Percentiles rank a stretch among this genome's conserved stretches.
phyloP scores from a whole-genome alignment of 108 stramenopile species.

The Skeletonema tropicum region DNA sequence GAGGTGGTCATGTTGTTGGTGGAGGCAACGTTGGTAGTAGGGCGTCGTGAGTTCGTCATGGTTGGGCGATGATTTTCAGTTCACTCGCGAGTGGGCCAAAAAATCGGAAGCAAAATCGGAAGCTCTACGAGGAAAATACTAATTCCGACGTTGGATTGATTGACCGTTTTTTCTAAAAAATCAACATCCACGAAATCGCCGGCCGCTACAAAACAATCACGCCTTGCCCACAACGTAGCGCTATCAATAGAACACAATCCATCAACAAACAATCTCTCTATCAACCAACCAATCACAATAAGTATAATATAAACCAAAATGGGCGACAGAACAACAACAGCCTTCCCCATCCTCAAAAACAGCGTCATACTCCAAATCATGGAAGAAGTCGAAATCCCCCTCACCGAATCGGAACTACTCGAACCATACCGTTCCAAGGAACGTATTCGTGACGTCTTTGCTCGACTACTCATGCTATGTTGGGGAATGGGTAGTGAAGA shows the following conservation, averaged over 20 bases:
- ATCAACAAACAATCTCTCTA: too few relatives aligned
- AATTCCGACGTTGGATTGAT: too few relatives aligned
- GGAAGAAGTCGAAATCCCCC: slow-evolving; percentile 76
- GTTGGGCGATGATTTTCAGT: background rate
- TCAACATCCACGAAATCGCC: too few relatives aligned
- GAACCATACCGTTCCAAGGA: slow-evolving; percentile 87
- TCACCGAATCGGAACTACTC: slow-evolving; percentile 75
- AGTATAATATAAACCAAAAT: background rate
- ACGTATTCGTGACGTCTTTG: slow-evolving; percentile 73
- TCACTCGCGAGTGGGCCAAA: background rate
- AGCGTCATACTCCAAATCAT: slow-evolving; percentile 83
- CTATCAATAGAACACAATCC: too few relatives aligned
- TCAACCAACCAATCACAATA: background rate
- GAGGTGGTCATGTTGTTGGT: background rate
- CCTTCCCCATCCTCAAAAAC: slow-evolving; percentile 85
- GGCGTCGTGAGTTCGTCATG: background rate
- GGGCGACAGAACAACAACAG: background rate
- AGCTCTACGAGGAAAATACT: too few relatives aligned
- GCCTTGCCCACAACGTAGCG: too few relatives aligned
- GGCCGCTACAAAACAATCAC: too few relatives aligned
- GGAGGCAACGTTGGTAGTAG: background rate
- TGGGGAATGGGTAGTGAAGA: too few relatives aligned
- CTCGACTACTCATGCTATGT: slow-evolving; percentile 48
- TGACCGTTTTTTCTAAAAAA: too few relatives aligned
- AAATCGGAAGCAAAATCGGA: too few relatives aligned